Base-by-base conservation (phyloP, 345 rosid species). In the Excoecaria agallocha region DNA sequence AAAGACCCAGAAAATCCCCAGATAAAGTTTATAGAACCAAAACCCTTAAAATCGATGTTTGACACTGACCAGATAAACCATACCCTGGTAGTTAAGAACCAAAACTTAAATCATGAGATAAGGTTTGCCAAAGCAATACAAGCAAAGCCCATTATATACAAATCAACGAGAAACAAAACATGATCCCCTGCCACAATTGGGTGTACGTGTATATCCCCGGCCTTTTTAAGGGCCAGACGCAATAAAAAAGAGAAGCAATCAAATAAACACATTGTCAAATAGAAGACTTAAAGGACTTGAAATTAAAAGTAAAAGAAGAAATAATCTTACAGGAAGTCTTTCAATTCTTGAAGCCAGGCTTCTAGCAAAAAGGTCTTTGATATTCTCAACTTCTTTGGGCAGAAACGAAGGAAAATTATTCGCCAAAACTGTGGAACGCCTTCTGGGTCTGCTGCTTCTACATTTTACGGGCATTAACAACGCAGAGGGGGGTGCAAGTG, bases 281-380 rank as follows among this genome's bases (percentile, higher is more conserved):
- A 20, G 20, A 20, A 55, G 59, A 55, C 3, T 15, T 12, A 30
- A 37, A 57, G 1, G 5, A 15, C 6, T 7, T 52, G n/a, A n/a
- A 25, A 52, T 30, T 15, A 25, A 41, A 61, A 46, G 45, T 15
- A n/a, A 41, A 38, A 48, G 39, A 72, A 58, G 57, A 72, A 43
- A 56, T 77, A 75, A 65, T 30, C 74, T 55, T 30, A 88, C 92
- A n/a, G 91, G 89, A 8, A 90, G 84, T 66, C 92, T 85, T 74
- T 86, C 77, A 71, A 90, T 87, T 75, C 90, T 78, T 15, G 87
- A 13, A 59, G 95, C 95, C 46, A 90, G 89, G 73, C 76, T 85
- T 70, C 89, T 82, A 37, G 95, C 92, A 51, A 69, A 86, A 0
- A 82, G 41, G 72, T 87, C 91, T 75, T 85, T 84, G 75, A 90